These are phyloP conservation scores for Euphorbia celastroides DNA, from an alignment of 441 rosid species.

Conservation along the genomic window DNA sequence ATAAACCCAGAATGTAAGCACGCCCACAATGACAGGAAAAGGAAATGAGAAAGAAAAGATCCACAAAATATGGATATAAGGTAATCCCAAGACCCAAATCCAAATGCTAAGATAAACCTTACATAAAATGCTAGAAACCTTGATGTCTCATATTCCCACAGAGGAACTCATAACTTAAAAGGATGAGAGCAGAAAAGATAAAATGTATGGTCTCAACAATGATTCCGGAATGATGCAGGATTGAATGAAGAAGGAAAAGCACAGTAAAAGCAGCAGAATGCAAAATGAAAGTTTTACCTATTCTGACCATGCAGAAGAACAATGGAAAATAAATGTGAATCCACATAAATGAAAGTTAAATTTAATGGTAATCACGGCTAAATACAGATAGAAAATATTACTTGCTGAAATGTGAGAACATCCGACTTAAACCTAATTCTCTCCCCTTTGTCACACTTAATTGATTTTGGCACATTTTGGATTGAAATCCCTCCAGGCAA, in stretches of 20 bases:
- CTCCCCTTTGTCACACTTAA: conserved; percentile 90
- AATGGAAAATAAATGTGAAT: not conserved
- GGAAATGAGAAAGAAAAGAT: not conserved
- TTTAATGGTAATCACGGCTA: not conserved
- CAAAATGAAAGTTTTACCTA: conserved; percentile 3
- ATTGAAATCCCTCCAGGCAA: conserved; percentile 82
- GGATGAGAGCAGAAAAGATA: not conserved
- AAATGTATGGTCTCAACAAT: not conserved
- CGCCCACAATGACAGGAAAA: not conserved
- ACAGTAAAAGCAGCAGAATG: not conserved
- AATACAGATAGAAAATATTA: conserved; percentile 13
- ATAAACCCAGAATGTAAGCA: not conserved
- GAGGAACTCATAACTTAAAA: not conserved
- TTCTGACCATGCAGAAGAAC: not conserved
- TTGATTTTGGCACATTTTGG: conserved; percentile 69
- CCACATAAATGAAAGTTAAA: not conserved
- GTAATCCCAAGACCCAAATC: not conserved
- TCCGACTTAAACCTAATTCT: conserved; percentile 72
- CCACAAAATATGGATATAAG: not conserved
- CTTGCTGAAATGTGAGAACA: conserved; percentile 90
- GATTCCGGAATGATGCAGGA: not conserved
- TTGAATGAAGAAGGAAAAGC: not conserved
- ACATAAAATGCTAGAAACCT: not conserved
- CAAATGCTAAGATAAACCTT: not conserved
- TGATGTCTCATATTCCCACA: not conserved